Evolutionary conservation across 2,329 filamentous ascomycete genomes (phyloP).

Genomic region (Curvularia lunata): DNA sequence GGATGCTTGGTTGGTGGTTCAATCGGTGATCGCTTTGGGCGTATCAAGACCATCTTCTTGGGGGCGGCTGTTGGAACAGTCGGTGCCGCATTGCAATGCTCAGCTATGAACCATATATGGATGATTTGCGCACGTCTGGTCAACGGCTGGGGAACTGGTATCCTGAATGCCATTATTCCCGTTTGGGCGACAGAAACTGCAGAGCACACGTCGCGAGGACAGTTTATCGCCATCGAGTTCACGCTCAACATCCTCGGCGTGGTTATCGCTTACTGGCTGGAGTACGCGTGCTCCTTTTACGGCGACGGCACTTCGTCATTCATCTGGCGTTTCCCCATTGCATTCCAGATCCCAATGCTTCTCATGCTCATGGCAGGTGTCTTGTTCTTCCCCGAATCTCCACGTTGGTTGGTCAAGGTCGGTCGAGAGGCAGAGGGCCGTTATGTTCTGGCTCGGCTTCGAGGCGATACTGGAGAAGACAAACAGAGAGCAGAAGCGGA

Average conservation of each 20-base stretch:
- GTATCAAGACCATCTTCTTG: constrained; percentile 38
- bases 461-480: constrained; percentile 62
- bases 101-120: constrained; percentile 70
- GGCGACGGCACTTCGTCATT: constrained; percentile 64
- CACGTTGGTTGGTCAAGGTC: constrained; percentile 70
- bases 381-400: constrained; percentile 74
- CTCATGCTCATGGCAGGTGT: constrained; percentile 62
- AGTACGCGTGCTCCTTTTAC: constrained; percentile 64
- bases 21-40: constrained; percentile 34
- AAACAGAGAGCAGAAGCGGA: constrained; percentile 55
- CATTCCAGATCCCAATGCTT: constrained; percentile 72
- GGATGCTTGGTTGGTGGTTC: constrained; percentile 36
- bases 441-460: constrained; percentile 68
- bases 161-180: constrained; percentile 72
- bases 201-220: constrained; percentile 70
- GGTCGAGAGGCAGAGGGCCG: constrained; percentile 71
- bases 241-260: constrained; percentile 76
- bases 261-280: constrained; percentile 63
- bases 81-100: constrained; percentile 69
- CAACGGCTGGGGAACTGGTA: constrained; percentile 72
- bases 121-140: constrained; percentile 60
- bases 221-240: constrained; percentile 75
- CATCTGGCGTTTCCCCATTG: constrained; percentile 72
- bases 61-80: constrained; percentile 35
- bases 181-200: constrained; percentile 75